Conservation (phyloP, 345 rosid species). For the Turnera subulata region DNA sequence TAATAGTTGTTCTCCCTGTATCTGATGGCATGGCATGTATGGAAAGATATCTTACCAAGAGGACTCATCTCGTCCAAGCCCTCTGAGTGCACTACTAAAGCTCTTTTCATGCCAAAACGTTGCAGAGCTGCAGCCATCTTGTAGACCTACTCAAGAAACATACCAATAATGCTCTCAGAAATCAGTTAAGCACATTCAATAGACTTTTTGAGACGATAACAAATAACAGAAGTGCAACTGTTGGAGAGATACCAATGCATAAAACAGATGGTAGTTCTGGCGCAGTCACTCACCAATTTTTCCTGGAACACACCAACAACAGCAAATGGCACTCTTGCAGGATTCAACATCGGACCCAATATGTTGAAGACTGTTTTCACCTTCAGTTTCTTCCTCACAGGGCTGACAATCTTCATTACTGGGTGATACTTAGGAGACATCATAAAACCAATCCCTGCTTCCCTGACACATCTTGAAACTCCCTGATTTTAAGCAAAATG, state of each 20-base stretch:
- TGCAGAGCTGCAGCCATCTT: slow-evolving; percentile 95
- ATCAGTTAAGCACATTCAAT: background rate
- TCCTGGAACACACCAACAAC: slow-evolving; percentile 89
- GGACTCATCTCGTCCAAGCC: slow-evolving; percentile 99
- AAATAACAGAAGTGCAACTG: too few relatives aligned
- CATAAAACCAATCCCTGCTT: slow-evolving; percentile 90
- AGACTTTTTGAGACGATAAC: background rate
- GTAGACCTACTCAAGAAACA: slow-evolving; percentile 48
- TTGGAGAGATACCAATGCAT: background rate
- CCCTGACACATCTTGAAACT: slow-evolving; percentile 66
- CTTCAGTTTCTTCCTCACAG: slow-evolving; percentile 81
- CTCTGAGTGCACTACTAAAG: slow-evolving; percentile 88
- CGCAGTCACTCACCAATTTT: slow-evolving; percentile 47
- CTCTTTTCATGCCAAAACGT: slow-evolving; percentile 87
- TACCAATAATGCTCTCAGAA: background rate
- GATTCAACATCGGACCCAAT: slow-evolving; percentile 92
- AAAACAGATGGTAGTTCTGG: background rate
- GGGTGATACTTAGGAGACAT: slow-evolving; percentile 89
- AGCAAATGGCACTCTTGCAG: slow-evolving; percentile 75
- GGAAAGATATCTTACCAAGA: slow-evolving; percentile 45
- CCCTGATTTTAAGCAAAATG: slow-evolving; percentile 38
- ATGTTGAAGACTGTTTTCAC: slow-evolving; percentile 79
- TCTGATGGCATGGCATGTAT: background rate
- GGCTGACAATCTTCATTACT: slow-evolving; percentile 81
- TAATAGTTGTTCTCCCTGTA: too few relatives aligned